These are phyloP conservation scores for Malus fusca DNA, from an alignment of 306 rosid genomes.

Conservation along the genomic window DNA sequence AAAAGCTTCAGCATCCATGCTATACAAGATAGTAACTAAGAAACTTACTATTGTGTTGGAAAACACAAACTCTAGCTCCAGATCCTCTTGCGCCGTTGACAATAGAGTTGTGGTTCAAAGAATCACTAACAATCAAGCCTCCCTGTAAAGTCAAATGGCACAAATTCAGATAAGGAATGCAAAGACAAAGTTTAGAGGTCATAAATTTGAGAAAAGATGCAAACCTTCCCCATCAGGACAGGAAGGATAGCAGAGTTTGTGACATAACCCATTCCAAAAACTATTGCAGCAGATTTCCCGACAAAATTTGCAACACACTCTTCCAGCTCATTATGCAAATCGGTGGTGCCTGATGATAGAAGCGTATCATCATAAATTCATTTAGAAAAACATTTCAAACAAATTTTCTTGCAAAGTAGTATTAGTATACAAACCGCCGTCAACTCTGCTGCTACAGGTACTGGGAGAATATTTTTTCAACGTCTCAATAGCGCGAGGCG, in stretches of 20 bases:
- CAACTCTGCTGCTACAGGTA: constrained; percentile 83
- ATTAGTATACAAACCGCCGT: constrained; percentile 50
- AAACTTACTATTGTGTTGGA: constrained; percentile 64
- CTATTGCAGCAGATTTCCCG: constrained; percentile 71
- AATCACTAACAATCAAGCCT: constrained; percentile 81
- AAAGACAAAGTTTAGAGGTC: background rate
- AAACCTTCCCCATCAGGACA: constrained; percentile 65
- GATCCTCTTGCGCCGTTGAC: constrained; percentile 94
- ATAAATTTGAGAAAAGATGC: background rate
- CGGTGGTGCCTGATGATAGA: constrained; percentile 49
- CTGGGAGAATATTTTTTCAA: constrained; percentile 70
- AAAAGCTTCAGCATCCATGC: background rate
- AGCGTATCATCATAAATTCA: background rate
- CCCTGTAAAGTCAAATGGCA: constrained; percentile 38
- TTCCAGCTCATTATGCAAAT: constrained; percentile 64
- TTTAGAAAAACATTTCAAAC: background rate
- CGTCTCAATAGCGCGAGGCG: constrained; percentile 72
- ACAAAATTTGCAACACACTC: constrained; percentile 58
- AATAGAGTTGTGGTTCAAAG: constrained; percentile 84
- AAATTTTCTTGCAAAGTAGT: background rate
- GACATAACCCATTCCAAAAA: constrained; percentile 89
- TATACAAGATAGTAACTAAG: background rate
- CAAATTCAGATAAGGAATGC: background rate
- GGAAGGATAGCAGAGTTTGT: constrained; percentile 91
- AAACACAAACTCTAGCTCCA: constrained; percentile 84